Evolutionary conservation across 495 filamentous ascomycete genomes (phyloP).

Genomic region (Penicillium taxi): DNA sequence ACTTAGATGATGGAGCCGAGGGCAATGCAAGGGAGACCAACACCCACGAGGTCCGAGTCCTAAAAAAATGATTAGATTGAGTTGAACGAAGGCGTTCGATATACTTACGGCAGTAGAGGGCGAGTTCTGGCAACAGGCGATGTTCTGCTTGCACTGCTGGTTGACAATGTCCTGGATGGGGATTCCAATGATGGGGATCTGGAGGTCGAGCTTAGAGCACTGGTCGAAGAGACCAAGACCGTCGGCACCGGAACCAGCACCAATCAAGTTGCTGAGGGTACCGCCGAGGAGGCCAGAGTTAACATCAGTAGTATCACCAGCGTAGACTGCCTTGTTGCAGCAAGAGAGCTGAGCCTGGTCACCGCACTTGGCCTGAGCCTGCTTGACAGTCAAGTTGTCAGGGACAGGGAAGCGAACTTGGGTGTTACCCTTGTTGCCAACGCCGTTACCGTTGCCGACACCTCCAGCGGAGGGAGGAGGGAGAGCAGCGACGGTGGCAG

Average conservation of each 20-base stretch:
- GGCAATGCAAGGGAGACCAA: constrained; percentile 43
- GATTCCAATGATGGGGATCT: constrained; percentile 27
- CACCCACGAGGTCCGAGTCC: constrained; percentile 34
- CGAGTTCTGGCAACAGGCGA: constrained; percentile 45
- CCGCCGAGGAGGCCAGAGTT: constrained; percentile 22
- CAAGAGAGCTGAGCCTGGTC: constrained; percentile 43
- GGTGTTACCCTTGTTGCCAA: constrained; percentile 16
- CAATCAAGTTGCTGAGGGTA: constrained; percentile 24
- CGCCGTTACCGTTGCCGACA: constrained; percentile 16
- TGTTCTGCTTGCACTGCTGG: constrained; percentile 47
- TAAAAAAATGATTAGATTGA: constrained; percentile 2
- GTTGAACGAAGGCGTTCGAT: not conserved
- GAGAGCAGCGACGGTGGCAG: constrained; percentile 13
- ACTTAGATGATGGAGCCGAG: constrained; percentile 45
- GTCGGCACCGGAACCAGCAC: constrained; percentile 27
- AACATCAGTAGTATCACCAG: constrained; percentile 35
- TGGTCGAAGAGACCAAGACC: constrained; percentile 30
- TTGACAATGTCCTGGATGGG: constrained; percentile 38
- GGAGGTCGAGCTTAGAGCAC: constrained; percentile 34
- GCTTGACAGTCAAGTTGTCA: constrained; percentile 36
- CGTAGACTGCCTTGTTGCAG: constrained; percentile 40
- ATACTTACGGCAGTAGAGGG: constrained; percentile 30
- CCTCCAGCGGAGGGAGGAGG: constrained; percentile 10
- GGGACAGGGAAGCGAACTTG: constrained; percentile 29
- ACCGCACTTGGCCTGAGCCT: constrained; percentile 44